Evolutionary conservation across 78 protist genomes (phyloP).

Genomic region (Chrysochromulina parva): DNA sequence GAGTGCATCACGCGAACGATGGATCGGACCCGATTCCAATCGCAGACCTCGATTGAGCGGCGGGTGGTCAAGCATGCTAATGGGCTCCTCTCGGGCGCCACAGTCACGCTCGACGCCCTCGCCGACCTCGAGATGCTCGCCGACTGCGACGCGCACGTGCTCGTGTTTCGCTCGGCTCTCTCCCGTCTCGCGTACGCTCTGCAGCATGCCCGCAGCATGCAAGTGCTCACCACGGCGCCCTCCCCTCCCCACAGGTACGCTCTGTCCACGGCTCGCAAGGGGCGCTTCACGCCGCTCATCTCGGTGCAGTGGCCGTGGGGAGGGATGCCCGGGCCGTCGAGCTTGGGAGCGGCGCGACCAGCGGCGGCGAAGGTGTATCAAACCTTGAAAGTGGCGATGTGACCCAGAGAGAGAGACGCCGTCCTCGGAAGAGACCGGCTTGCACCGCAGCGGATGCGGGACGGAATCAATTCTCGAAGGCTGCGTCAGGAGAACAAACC

Average conservation of each 20-base stretch:
- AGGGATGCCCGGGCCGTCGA: too few relatives aligned
- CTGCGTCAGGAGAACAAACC: too few relatives aligned
- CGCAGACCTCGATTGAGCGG: neutral
- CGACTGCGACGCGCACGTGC: neutral
- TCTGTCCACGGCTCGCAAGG: too few relatives aligned
- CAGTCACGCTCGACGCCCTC: neutral
- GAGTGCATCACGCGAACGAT: neutral
- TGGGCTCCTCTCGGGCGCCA: neutral
- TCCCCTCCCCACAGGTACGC: too few relatives aligned
- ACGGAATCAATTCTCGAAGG: too few relatives aligned
- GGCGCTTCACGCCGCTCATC: neutral
- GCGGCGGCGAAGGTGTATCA: too few relatives aligned
- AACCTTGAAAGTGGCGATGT: too few relatives aligned
- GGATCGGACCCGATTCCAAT: neutral
- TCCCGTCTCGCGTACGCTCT: neutral
- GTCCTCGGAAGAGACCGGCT: too few relatives aligned
- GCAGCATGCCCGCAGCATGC: neutral
- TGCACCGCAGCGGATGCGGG: too few relatives aligned
- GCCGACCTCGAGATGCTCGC: conserved; percentile 9
- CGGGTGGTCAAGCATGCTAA: neutral
- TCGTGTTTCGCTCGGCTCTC: neutral
- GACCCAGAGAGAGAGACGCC: too few relatives aligned
- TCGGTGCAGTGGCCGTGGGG: conserved; percentile 1
- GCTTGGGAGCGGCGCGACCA: too few relatives aligned
- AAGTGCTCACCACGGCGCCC: too few relatives aligned